These are phyloP conservation scores for Backusella westeae DNA, from an alignment of 192 early-diverging fungal genomes.

Conservation along the genomic window DNA sequence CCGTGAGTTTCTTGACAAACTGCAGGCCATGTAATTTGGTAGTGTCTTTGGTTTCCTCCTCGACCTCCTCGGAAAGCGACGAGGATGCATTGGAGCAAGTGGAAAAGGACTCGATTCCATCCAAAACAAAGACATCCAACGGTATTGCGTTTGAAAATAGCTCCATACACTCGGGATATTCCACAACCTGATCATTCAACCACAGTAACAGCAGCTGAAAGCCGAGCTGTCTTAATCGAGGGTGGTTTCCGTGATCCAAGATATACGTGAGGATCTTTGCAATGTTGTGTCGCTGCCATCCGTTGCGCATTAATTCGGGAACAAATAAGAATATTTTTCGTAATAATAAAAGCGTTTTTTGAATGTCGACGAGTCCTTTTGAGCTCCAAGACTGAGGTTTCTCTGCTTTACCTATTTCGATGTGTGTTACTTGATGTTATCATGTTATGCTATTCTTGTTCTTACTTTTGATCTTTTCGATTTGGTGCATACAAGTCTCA, in stretches of 20 bases:
- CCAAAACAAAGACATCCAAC: constrained; percentile 52
- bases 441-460: not conserved
- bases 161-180: constrained; percentile 54
- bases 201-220: constrained; percentile 70
- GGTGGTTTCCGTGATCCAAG: constrained; percentile 67
- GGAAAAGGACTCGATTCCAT: constrained; percentile 36
- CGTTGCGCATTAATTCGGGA: constrained; percentile 65
- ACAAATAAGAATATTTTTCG: constrained; percentile 66
- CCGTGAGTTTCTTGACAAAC: constrained; percentile 29
- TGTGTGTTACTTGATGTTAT: not conserved
- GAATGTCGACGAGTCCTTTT: constrained; percentile 66
- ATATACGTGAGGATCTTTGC: constrained; percentile 64
- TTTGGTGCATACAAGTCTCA: constrained; percentile 66
- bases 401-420: constrained; percentile 41
- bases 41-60: not conserved
- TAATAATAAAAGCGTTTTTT: constrained; percentile 62
- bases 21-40: constrained; percentile 20
- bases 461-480: constrained; percentile 76
- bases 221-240: constrained; percentile 65
- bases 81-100: not conserved
- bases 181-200: constrained; percentile 64
- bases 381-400: constrained; percentile 47
- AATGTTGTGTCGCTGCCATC: constrained; percentile 70
- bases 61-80: not conserved
- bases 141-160: constrained; percentile 68